Conservation (phyloP, 495 filamentous ascomycete genomes). For the Trichoderma asperelloides region DNA sequence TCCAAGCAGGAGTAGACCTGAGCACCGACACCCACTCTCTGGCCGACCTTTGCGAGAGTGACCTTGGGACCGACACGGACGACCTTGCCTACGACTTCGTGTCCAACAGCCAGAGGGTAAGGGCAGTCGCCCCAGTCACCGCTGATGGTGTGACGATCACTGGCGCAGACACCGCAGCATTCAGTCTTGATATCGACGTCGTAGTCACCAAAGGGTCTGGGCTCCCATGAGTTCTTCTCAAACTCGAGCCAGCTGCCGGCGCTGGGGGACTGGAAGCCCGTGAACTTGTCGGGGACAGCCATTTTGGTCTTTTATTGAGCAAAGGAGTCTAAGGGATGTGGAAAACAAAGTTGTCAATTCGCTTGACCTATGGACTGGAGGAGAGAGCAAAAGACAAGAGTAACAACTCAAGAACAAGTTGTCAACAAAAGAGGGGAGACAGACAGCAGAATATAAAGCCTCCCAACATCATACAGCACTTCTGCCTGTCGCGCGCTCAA, state of each 20-base stretch:
- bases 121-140: constrained; percentile 47
- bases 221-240: constrained; percentile 47
- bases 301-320: constrained; percentile 13
- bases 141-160: constrained; percentile 47
- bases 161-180: constrained; percentile 48
- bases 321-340: too few relatives aligned
- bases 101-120: constrained; percentile 45
- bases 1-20: constrained; percentile 46
- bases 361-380: too few relatives aligned
- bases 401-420: neutral
- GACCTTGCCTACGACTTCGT: constrained; percentile 42
- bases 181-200: constrained; percentile 49
- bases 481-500: neutral
- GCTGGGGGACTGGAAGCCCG: constrained; percentile 47
- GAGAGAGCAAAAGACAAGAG: neutral
- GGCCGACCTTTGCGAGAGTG: constrained; percentile 42
- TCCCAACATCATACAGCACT: neutral
- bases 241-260: constrained; percentile 43
- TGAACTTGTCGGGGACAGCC: constrained; percentile 33
- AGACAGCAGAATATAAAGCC: neutral
- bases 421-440: neutral
- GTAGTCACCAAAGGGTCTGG: constrained; percentile 50
- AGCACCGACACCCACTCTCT: constrained; percentile 50
- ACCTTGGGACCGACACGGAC: constrained; percentile 49
- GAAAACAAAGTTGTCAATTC: too few relatives aligned